A percentile compares a stretch with the other conserved stretches of the same genome.
These are phyloP conservation scores for Tuber borchii DNA, from an alignment of 495 filamentous ascomycete genomes.

Conservation along the genomic window DNA sequence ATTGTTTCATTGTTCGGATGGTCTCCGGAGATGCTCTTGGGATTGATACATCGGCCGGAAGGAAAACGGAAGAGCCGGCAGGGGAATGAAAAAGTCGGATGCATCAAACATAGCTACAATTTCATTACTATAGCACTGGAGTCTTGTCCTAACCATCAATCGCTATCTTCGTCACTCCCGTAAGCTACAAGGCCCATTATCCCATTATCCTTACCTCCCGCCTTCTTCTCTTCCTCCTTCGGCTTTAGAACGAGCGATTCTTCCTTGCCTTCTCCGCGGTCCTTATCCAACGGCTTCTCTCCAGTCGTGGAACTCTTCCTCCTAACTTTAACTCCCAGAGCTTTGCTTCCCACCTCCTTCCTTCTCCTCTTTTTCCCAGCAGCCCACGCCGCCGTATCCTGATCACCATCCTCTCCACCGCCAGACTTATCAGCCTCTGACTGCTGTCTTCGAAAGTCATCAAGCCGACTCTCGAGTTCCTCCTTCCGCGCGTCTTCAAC, in stretches of 20 bases:
- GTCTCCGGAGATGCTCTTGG: too few relatives aligned
- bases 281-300: background rate
- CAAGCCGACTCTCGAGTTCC: slow-evolving; percentile 31
- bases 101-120: background rate
- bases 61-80: too few relatives aligned
- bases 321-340: slow-evolving; percentile 26
- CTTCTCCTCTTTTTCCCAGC: slow-evolving; percentile 23
- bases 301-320: slow-evolving; percentile 10
- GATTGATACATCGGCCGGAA: too few relatives aligned
- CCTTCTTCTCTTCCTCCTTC: slow-evolving; percentile 12
- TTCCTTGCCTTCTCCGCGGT: background rate
- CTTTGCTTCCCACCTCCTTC: slow-evolving; percentile 20
- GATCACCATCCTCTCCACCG: background rate
- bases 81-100: too few relatives aligned
- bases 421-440: slow-evolving; percentile 30
- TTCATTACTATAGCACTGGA: background rate
- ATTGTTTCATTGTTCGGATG: too few relatives aligned
- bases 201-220: background rate
- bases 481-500: slow-evolving; percentile 30
- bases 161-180: slow-evolving; percentile 29
- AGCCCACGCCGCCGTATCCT: slow-evolving; percentile 16
- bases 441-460: slow-evolving; percentile 34
- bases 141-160: background rate
- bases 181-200: slow-evolving; percentile 33
- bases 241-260: background rate